Base-by-base conservation (phyloP, 768 basidiomycete genomes). In the Boletellus ananas region DNA sequence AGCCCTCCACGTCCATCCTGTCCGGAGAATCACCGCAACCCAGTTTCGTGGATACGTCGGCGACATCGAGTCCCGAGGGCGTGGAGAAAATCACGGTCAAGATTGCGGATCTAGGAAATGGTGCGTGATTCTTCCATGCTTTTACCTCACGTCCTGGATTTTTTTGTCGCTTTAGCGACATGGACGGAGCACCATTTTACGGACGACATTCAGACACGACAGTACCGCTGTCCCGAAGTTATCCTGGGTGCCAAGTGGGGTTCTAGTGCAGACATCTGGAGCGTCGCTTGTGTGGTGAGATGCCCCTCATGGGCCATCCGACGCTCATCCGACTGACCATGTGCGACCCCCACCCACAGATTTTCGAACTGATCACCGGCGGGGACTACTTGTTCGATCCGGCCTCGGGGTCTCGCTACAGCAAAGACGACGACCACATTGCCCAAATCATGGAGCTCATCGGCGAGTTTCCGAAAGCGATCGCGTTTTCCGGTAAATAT, bases 321-420 rank as follows among this genome's bases (percentile, higher is more conserved):
- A 40, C 33, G 7, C 36, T 49, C 39, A n/a, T 34, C 49, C 42
- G 31, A 52, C 20, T 27, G 40, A 38, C 20, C 42, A 21, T 12
- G 33, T 17, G 11, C 40, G 5, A 25, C 23, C 23, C 23, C 23
- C 23, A 23, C 21, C 1, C 16, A 37, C 58, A 94, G 92, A 79
- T 93, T 35, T 99, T 99, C 65, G 95, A 98, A 66, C 81, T 98
- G 36, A 82, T 98, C 56, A 92, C 90, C 0, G 95, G 95, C 17
- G 95, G 96, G 18, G 95, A 98, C 67, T 99, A 98, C 70, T 80
- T 99, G 34, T 99, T 99, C 65, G 96, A 98, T 65, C 95, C 95
- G 0, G 93, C 93, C 18, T 89, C 90, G 1, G 95, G 95, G 3
- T 85, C 90, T 42, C 84, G 94, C 36, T 97, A 96, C 65, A 90